Conservation (phyloP, 75 land plant species). For the Cupressus sempervirens region DNA sequence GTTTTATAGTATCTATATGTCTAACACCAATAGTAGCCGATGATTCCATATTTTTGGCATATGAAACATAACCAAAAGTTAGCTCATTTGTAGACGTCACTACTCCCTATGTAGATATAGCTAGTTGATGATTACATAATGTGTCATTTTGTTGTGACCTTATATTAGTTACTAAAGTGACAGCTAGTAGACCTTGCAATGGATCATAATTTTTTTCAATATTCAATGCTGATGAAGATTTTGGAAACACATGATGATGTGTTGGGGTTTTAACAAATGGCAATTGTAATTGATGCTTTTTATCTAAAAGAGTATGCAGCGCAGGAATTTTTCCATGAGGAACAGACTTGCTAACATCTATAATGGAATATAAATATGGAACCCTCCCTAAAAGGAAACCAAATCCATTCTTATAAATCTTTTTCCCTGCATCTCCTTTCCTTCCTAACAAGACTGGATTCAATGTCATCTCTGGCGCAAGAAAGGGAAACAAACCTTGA, state of each 20-base stretch:
- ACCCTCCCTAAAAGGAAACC: not conserved
- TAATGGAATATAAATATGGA: not conserved
- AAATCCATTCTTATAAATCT: slow-evolving; percentile 9
- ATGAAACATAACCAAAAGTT: slow-evolving; percentile 1
- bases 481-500: too few relatives aligned
- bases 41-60: slow-evolving; percentile 1
- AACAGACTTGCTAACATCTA: slow-evolving; percentile 5
- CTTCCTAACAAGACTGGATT: not conserved
- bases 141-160: too few relatives aligned
- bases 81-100: too few relatives aligned
- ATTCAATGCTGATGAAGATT: slow-evolving; percentile 33
- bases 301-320: slow-evolving; percentile 28
- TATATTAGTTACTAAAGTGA: too few relatives aligned
- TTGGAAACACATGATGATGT: slow-evolving; percentile 35
- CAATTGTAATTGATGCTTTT: slow-evolving; percentile 24
- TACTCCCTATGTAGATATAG: too few relatives aligned
- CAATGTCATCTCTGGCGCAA: too few relatives aligned
- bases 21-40: not conserved
- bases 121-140: too few relatives aligned
- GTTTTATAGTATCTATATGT: not conserved
- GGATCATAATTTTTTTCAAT: slow-evolving; percentile 17
- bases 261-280: slow-evolving; percentile 16
- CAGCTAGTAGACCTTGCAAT: slow-evolving; percentile 25
- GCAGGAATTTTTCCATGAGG: slow-evolving; percentile 13
- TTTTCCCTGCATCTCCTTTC: slow-evolving; percentile 8